These are phyloP conservation scores for Trichomonas vaginalis DNA, from an alignment of 208 protist genomes.

Conservation along the genomic window DNA sequence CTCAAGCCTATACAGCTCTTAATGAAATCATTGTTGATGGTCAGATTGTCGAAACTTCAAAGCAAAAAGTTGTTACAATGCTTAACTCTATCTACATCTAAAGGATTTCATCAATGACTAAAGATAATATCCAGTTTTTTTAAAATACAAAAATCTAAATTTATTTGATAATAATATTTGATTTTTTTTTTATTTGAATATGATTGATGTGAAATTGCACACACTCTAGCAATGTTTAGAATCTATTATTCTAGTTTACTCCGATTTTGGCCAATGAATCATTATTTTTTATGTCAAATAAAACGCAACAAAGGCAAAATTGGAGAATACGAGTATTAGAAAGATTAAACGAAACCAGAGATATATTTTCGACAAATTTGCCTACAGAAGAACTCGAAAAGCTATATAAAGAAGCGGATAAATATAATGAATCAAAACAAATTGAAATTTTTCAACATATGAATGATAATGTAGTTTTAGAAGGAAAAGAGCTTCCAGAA, in stretches of 20 bases:
- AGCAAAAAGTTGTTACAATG: background rate
- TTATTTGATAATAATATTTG: too few species aligned
- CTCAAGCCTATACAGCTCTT: background rate
- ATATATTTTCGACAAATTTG: background rate
- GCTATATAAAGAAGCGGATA: background rate
- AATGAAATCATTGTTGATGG: slow-evolving; percentile 9
- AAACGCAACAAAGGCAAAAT: background rate
- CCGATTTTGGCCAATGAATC: too few species aligned
- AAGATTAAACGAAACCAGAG: background rate
- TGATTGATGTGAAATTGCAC: too few species aligned
- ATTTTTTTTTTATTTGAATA: too few species aligned
- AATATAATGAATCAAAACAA: background rate
- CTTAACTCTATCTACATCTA: background rate
- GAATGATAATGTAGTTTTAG: background rate
- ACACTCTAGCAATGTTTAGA: too few species aligned
- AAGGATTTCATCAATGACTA: too few species aligned
- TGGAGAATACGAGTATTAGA: background rate
- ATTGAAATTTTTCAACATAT: background rate
- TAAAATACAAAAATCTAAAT: too few species aligned
- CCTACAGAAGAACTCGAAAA: background rate
- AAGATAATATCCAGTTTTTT: too few species aligned
- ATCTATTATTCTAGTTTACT: too few species aligned
- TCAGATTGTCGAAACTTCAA: background rate
- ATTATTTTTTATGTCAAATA: background rate
- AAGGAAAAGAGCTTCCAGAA: background rate